A percentile compares a stretch with the other conserved stretches of the same genome.
Conservation (phyloP, 495 filamentous ascomycete genomes). For the Penicillium cataractarum region DNA sequence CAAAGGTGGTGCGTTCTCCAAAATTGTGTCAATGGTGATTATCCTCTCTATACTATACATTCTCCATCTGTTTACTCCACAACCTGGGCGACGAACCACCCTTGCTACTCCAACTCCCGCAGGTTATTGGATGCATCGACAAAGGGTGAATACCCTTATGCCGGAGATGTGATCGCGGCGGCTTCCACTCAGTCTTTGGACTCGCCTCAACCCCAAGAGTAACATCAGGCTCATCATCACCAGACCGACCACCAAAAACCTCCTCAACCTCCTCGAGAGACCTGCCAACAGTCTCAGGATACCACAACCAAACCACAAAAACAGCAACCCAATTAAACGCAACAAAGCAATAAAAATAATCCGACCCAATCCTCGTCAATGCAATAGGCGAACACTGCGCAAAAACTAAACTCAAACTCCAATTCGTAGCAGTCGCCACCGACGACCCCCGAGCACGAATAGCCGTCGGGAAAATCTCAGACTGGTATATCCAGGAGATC, state of each 20-base stretch:
- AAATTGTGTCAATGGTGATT: neutral
- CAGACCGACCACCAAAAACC: conserved; percentile 37
- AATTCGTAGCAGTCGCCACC: conserved; percentile 56
- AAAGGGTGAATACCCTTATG: conserved; percentile 25
- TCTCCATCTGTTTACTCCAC: conserved; percentile 18
- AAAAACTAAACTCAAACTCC: conserved; percentile 57
- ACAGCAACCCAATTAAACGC: conserved; percentile 52
- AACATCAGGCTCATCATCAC: conserved; percentile 17
- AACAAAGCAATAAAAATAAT: conserved; percentile 60
- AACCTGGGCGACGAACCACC: conserved; percentile 13
- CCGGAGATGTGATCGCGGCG: conserved; percentile 10
- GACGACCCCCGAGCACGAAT: conserved; percentile 57
- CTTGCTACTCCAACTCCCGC: conserved; percentile 20
- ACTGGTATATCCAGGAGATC: conserved; percentile 59
- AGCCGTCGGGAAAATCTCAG: conserved; percentile 61
- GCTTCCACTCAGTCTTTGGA: neutral
- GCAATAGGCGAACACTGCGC: conserved; percentile 60
- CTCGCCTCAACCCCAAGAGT: neutral
- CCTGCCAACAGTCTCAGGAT: conserved; percentile 56
- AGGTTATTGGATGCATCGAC: conserved; percentile 25
- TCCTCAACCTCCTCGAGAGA: conserved; percentile 58
- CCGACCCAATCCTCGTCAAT: conserved; percentile 47
- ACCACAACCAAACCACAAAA: conserved; percentile 48
- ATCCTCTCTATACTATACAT: conserved; percentile 10
- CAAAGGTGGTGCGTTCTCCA: neutral